Percentiles rank a stretch among this genome's conserved stretches.
Conservation (phyloP, 768 basidiomycete genomes). For the Psilocybe subaeruginosa region DNA sequence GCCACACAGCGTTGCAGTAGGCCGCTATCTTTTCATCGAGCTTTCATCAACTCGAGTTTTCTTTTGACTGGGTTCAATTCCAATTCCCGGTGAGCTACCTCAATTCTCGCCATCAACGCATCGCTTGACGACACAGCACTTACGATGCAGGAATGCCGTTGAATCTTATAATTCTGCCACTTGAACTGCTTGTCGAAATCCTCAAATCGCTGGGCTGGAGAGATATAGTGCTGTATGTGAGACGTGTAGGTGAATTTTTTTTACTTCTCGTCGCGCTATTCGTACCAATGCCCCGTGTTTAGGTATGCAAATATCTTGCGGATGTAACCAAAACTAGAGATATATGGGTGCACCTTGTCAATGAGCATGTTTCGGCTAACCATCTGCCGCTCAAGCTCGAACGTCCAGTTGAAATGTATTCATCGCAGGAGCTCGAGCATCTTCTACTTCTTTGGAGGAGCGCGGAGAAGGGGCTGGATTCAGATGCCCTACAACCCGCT, state of each 20-base stretch:
- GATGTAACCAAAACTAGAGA: background rate
- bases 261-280: background rate
- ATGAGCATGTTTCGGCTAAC: background rate
- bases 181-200: slow-evolving; percentile 1
- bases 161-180: background rate
- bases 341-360: background rate
- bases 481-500: background rate
- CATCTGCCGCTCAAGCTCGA: background rate
- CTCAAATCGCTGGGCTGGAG: slow-evolving; percentile 2
- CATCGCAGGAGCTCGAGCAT: slow-evolving; percentile 1
- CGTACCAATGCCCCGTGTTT: background rate
- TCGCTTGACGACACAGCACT: no score
- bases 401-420: slow-evolving; percentile 1
- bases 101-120: no score
- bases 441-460: background rate
- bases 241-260: background rate
- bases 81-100: no score
- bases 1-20: no score
- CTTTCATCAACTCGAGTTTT: no score
- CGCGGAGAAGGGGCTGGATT: background rate
- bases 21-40: no score
- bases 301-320: slow-evolving; percentile 1
- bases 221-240: slow-evolving; percentile 1
- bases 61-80: no score
- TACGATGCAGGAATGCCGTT: no score